phyloP scores from a whole-genome alignment of 2,329 filamentous ascomycete genomes.

The Fusarium equiseti region DNA sequence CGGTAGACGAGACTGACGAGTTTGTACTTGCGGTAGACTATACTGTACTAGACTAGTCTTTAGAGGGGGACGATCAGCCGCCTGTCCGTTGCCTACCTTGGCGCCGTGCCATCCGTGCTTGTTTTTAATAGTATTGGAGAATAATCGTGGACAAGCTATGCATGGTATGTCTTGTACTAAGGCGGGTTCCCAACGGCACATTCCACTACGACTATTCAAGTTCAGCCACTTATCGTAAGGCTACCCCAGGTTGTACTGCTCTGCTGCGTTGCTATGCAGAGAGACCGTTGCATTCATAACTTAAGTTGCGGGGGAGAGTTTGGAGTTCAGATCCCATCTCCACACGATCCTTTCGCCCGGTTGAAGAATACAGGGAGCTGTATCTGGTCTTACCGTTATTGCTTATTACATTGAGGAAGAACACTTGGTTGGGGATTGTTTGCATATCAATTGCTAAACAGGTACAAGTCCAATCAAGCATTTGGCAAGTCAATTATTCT shows the following conservation, averaged over 20 bases:
- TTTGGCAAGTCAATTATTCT: conserved; percentile 14
- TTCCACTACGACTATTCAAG: background rate
- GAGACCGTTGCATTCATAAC: background rate
- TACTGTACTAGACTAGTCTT: background rate
- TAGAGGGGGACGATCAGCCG: background rate
- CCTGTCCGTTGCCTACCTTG: conserved; percentile 6
- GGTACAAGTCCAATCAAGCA: conserved; percentile 6
- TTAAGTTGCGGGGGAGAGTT: conserved; percentile 42
- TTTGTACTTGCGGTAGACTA: background rate
- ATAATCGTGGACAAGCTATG: background rate
- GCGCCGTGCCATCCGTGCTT: conserved; percentile 27
- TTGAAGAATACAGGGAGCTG: conserved; percentile 9
- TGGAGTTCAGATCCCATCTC: conserved; percentile 40
- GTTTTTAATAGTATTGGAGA: conserved; percentile 7
- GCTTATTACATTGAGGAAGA: conserved; percentile 27
- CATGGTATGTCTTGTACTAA: conserved; percentile 2
- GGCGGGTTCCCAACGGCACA: background rate
- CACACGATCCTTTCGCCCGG: conserved; percentile 47
- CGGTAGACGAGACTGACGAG: background rate
- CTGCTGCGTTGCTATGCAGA: conserved; percentile 3
- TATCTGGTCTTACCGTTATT: conserved; percentile 32
- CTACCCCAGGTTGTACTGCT: conserved; percentile 25
- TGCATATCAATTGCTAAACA: conserved; percentile 8
- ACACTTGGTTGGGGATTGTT: conserved; percentile 1
- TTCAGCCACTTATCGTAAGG: conserved; percentile 27